A percentile compares a stretch with the other conserved stretches of the same genome.
Conservation (phyloP, 2,329 filamentous ascomycete genomes). For the Venturia pyrina region DNA sequence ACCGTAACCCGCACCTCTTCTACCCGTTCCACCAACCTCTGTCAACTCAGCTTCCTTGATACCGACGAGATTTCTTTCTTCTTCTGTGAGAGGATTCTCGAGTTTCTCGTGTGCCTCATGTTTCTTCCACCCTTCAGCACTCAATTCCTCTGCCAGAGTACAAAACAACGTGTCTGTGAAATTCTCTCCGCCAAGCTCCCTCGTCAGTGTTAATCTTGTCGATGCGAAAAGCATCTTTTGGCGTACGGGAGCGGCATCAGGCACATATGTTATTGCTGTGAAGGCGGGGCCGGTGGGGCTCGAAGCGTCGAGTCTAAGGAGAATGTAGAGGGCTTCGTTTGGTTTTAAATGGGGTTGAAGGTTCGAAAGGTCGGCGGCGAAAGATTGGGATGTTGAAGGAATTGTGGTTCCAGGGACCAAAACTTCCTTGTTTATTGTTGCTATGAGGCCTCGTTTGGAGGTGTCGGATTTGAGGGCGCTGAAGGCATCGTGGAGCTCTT, state of each 20-base stretch:
- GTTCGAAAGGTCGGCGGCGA: constrained; percentile 52
- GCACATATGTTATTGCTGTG: constrained; percentile 67
- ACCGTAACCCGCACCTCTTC: constrained; percentile 34
- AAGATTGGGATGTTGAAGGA: constrained; percentile 41
- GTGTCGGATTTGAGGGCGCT: constrained; percentile 53
- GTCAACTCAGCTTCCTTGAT: constrained; percentile 68
- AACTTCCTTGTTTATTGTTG: constrained; percentile 58
- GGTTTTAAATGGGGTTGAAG: constrained; percentile 55
- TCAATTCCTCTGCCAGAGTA: constrained; percentile 61
- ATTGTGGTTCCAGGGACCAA: constrained; percentile 53
- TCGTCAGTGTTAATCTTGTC: constrained; percentile 63
- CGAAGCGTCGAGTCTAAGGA: constrained; percentile 57
- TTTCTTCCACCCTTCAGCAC: constrained; percentile 56
- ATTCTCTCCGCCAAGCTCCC: constrained; percentile 68
- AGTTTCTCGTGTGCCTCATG: constrained; percentile 56
- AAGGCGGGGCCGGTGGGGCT: constrained; percentile 25
- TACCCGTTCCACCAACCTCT: constrained; percentile 57
- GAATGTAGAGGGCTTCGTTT: constrained; percentile 60
- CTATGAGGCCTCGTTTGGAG: constrained; percentile 58
- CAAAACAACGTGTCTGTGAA: constrained; percentile 69
- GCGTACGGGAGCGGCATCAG: constrained; percentile 66
- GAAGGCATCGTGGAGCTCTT: constrained; percentile 68
- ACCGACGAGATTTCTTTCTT: constrained; percentile 60
- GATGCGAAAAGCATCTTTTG: constrained; percentile 82
- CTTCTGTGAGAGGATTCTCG: constrained; percentile 64